These are phyloP conservation scores for Rhizophagus sp. DNA, from an alignment of 192 early-diverging fungal genomes.

Conservation along the genomic window DNA sequence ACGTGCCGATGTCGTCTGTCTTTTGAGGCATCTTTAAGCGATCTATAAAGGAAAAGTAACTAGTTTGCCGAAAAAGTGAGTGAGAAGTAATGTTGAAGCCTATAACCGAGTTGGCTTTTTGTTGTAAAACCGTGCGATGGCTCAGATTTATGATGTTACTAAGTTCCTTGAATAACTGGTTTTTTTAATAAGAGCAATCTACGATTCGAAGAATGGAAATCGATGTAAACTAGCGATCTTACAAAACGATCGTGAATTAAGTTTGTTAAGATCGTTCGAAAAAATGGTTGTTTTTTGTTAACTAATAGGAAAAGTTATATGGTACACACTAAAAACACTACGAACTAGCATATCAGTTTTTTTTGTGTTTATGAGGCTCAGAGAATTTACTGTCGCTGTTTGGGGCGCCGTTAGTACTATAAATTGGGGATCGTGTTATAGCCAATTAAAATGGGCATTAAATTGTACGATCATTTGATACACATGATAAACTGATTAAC, in stretches of 20 bases:
- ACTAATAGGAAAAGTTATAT: neutral
- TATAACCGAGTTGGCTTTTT: neutral
- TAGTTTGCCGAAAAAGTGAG: neutral
- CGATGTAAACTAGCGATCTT: neutral
- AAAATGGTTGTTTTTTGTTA: neutral
- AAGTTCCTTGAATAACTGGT: neutral
- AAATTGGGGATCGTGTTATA: neutral
- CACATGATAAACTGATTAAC: neutral
- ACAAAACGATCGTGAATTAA: neutral
- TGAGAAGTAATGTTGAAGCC: neutral
- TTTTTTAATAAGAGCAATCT: neutral
- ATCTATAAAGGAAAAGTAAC: neutral
- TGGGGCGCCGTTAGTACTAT: neutral
- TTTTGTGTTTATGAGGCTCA: neutral
- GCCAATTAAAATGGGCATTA: neutral
- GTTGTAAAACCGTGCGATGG: neutral
- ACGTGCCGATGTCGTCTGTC: neutral
- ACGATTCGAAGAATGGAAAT: neutral
- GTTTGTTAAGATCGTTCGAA: neutral
- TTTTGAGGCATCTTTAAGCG: neutral
- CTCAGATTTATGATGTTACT: neutral
- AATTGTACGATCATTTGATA: neutral
- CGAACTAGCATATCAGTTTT: neutral
- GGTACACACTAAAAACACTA: constrained; percentile 1
- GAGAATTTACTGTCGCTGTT: neutral